These are phyloP conservation scores for Scedosporium boydii DNA, from an alignment of 2,329 filamentous ascomycete genomes.

Conservation along the genomic window DNA sequence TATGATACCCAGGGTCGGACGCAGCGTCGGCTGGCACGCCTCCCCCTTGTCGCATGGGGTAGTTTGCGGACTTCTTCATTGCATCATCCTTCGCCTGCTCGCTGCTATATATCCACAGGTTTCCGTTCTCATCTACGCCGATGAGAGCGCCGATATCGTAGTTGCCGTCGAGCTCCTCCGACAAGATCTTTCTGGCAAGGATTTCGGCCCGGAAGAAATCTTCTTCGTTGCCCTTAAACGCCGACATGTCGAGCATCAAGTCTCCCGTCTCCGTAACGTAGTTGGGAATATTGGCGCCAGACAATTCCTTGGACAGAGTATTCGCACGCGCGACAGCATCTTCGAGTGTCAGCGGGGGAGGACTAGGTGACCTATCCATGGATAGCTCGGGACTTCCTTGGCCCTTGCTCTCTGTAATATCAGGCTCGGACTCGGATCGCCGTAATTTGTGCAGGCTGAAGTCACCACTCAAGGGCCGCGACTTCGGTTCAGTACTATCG, in stretches of 20 bases:
- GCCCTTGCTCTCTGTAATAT: slow-evolving; percentile 24
- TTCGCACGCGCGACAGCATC: slow-evolving; percentile 79
- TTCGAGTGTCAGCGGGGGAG: slow-evolving; percentile 58
- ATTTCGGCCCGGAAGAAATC: slow-evolving; percentile 86
- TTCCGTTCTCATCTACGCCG: slow-evolving; percentile 88
- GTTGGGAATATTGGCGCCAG: slow-evolving; percentile 83
- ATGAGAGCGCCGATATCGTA: slow-evolving; percentile 96
- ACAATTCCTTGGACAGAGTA: slow-evolving; percentile 76
- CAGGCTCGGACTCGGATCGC: slow-evolving; percentile 16
- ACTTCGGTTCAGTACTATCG: not conserved
- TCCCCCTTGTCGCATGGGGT: slow-evolving; percentile 33
- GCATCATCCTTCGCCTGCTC: slow-evolving; percentile 91
- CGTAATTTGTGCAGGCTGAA: slow-evolving; percentile 4
- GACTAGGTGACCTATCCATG: slow-evolving; percentile 59
- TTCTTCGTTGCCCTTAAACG: slow-evolving; percentile 89
- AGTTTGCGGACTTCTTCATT: slow-evolving; percentile 52
- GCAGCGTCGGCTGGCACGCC: slow-evolving; percentile 65
- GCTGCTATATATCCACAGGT: slow-evolving; percentile 99
- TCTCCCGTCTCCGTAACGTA: slow-evolving; percentile 89
- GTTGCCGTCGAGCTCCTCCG: slow-evolving; percentile 86
- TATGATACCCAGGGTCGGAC: slow-evolving; percentile 92
- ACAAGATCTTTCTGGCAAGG: slow-evolving; percentile 83
- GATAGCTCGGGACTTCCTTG: slow-evolving; percentile 29
- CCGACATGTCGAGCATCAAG: slow-evolving; percentile 96
- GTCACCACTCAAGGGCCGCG: slow-evolving; percentile 8